Conservation (phyloP, 345 rosid genomes). For the Salix exigua region DNA sequence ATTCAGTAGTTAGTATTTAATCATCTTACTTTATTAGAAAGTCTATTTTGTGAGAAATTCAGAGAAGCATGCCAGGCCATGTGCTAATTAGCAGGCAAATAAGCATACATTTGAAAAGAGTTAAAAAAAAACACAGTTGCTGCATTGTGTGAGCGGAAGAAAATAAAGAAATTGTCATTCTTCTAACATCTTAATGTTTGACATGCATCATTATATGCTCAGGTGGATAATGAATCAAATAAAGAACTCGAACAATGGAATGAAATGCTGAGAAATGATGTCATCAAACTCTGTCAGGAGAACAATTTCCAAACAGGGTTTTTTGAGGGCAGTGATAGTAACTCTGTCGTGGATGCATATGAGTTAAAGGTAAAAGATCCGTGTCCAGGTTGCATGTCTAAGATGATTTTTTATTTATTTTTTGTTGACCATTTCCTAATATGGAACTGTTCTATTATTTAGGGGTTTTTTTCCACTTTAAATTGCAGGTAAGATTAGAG, state of each 20-base stretch:
- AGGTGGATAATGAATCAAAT: conserved; percentile 83
- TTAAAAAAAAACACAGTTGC: background rate
- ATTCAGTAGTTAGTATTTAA: background rate
- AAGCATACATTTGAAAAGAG: background rate
- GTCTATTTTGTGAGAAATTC: background rate
- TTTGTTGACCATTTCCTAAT: background rate
- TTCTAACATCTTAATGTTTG: background rate
- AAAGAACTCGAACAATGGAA: conserved; percentile 97
- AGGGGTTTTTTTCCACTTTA: background rate
- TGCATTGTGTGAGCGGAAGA: background rate
- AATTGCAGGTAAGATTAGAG: conserved; percentile 84
- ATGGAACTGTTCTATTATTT: background rate
- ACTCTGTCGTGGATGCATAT: conserved; percentile 79
- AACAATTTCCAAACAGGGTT: conserved; percentile 89
- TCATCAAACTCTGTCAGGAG: conserved; percentile 82
- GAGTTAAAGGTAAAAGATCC: conserved; percentile 72
- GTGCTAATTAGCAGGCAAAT: background rate
- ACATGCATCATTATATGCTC: conserved; percentile 10
- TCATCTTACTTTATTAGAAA: background rate
- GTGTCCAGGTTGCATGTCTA: background rate
- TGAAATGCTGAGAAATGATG: conserved; percentile 85
- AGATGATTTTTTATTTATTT: background rate
- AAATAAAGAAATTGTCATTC: background rate
- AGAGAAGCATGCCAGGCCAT: background rate
- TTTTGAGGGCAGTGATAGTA: conserved; percentile 87